Evolutionary conservation across 148 eudicot species (phyloP).

Genomic region (Rhododendron henanense): DNA sequence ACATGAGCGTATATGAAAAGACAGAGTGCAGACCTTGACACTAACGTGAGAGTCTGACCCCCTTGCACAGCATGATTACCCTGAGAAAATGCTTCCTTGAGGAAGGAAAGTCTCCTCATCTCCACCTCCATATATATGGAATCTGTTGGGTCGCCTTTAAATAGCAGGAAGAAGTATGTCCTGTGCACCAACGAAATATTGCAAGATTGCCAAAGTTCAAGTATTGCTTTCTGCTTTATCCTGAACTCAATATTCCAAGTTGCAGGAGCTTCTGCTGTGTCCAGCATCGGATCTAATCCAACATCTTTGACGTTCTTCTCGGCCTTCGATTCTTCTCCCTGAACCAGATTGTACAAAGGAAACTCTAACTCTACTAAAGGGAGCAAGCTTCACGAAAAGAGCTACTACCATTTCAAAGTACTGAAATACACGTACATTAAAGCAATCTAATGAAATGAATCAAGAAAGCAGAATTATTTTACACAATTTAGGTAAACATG

Average conservation of each 20-base stretch:
- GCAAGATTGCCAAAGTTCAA: constrained; percentile 88
- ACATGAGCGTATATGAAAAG: not conserved
- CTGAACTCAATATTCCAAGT: constrained; percentile 63
- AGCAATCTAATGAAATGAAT: not conserved
- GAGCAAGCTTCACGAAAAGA: not conserved
- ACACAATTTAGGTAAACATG: not conserved
- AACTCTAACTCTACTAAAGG: not conserved
- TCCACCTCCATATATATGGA: constrained; percentile 96
- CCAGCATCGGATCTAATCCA: constrained; percentile 49
- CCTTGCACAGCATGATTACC: constrained; percentile 45
- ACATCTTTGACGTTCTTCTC: constrained; percentile 45
- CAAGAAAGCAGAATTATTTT: not conserved
- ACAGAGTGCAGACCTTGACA: constrained; percentile 55
- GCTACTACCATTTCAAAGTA: not conserved
- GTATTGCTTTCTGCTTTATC: constrained; percentile 50
- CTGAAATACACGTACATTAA: not conserved
- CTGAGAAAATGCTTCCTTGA: constrained; percentile 58
- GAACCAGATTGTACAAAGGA: constrained; percentile 23
- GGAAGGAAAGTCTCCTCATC: constrained; percentile 78
- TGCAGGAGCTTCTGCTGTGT: constrained; percentile 25
- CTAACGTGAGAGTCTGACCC: constrained; percentile 53
- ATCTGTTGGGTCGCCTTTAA: constrained; percentile 80
- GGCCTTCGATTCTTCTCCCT: constrained; percentile 27
- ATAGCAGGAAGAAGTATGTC: constrained; percentile 87
- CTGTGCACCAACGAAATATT: constrained; percentile 78